phyloP scores from a whole-genome alignment of 805 yeast genomes.

The Ogataea trehalophila region DNA sequence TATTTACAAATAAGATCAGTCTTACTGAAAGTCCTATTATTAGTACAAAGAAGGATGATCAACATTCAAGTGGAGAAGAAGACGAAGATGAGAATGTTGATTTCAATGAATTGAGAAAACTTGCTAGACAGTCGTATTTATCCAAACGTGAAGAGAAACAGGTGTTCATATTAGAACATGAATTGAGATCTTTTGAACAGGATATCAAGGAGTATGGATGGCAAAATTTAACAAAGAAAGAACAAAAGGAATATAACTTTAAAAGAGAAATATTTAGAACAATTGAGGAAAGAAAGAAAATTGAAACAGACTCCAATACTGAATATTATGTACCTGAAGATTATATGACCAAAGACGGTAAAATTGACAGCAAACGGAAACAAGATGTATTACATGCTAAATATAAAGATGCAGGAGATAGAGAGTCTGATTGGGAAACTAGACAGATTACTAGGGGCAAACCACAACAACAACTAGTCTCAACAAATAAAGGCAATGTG shows the following conservation, averaged over 20 bases:
- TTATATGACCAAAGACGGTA: slow-evolving; percentile 45
- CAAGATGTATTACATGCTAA: slow-evolving; percentile 40
- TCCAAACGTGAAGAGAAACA: slow-evolving; percentile 45
- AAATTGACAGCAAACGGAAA: slow-evolving; percentile 51
- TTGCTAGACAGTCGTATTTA: slow-evolving; percentile 46
- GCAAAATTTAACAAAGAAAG: slow-evolving; percentile 43
- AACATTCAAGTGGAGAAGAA: slow-evolving; percentile 2
- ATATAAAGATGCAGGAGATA: slow-evolving; percentile 15
- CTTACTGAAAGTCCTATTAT: background rate
- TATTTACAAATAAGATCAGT: slow-evolving; percentile 1
- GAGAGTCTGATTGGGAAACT: slow-evolving; percentile 43
- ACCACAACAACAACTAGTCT: slow-evolving; percentile 7
- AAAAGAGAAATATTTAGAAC: slow-evolving; percentile 47
- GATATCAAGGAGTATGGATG: slow-evolving; percentile 50
- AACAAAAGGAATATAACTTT: slow-evolving; percentile 45
- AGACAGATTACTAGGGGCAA: slow-evolving; percentile 39
- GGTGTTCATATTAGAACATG: slow-evolving; percentile 38
- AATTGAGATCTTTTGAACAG: slow-evolving; percentile 43
- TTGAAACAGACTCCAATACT: slow-evolving; percentile 16
- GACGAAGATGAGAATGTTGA: slow-evolving; percentile 13
- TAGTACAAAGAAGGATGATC: background rate
- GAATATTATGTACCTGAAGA: slow-evolving; percentile 55
- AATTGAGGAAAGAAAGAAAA: slow-evolving; percentile 36
- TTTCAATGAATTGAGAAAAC: slow-evolving; percentile 32
- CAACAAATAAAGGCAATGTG: slow-evolving; percentile 9